Base-by-base conservation (phyloP, 2,329 filamentous ascomycete species). In the Gyromitra esculenta region DNA sequence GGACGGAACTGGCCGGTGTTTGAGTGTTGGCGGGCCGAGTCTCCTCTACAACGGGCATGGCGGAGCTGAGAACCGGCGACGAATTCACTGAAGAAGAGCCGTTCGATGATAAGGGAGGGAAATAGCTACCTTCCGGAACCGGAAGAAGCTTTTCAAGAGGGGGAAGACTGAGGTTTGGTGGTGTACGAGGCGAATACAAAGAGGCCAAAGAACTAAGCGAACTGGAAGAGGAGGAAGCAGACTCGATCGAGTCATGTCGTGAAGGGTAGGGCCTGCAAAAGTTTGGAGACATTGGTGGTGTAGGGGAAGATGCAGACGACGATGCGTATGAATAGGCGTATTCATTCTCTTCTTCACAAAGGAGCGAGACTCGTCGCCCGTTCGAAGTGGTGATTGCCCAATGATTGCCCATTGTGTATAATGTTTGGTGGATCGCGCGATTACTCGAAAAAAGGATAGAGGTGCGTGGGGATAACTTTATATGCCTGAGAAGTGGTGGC, bases 331-430 rank as follows among this genome's bases (percentile, higher is more conserved):
- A 77, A 66, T 71, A 59, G 52, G 76, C 65, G 62, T 74, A 79
- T 31, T 80, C 78, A 43, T 62, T 68, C 37, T 80, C 76, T 21
- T 80, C 79, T 41, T 80, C 80, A 57, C 80, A 81, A 71, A 81
- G 74, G 43, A 81, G 77, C 15, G 80, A 81, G 72, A 81, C 80
- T 73, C 80, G 79, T 71, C 80, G 80, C 43, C 80, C 80, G 11
- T 78, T 77, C 67, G 78, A 81, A 65, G 78, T 81, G 76, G 76
- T 80, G 70, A 81, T 75, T 62, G 78, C 79, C 73, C 79, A 80
- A 78, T 80, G 78, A 74, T 73, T 52, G 64, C 78, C 73, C 80
- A 81, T 81, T 75, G 74, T 72, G 60, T 52, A 56, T 25, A 4
- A 31, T 31, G 39, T 71, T 31, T 64, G 52, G 45, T 73, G 25